These are phyloP conservation scores for Podila horticola DNA, from an alignment of 192 early-diverging fungal genomes.

Conservation along the genomic window DNA sequence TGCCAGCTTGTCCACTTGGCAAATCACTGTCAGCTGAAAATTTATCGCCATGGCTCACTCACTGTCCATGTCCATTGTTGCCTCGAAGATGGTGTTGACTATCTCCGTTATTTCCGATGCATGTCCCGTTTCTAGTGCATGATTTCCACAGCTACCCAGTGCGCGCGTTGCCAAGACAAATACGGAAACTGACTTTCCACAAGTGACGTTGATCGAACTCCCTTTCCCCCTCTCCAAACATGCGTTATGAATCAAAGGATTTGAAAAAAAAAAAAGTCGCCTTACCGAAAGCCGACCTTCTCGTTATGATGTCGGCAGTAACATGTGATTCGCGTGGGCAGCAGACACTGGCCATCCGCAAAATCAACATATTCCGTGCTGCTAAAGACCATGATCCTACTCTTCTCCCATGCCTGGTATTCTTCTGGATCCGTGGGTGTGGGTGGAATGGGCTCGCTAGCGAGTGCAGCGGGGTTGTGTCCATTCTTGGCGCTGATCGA, in stretches of 20 bases:
- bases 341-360: constrained; percentile 75
- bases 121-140: too few relatives aligned
- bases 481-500: constrained; percentile 60
- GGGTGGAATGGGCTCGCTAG: constrained; percentile 24
- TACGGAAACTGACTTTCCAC: too few relatives aligned
- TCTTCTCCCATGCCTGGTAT: constrained; percentile 66
- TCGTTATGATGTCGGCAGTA: constrained; percentile 90
- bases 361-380: constrained; percentile 79
- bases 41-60: background rate
- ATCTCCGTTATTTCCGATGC: too few relatives aligned
- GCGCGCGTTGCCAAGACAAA: too few relatives aligned
- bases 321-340: constrained; percentile 88
- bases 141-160: too few relatives aligned
- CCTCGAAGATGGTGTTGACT: background rate
- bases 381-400: constrained; percentile 82
- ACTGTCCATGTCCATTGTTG: background rate
- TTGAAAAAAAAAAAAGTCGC: background rate
- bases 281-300: constrained; percentile 76
- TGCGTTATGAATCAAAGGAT: background rate
- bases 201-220: too few relatives aligned
- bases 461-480: constrained; percentile 29
- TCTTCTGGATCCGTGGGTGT: constrained; percentile 53
- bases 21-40: constrained; percentile 38
- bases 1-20: constrained; percentile 23
- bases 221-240: too few relatives aligned